Conservation (phyloP, 306 rosid species). For the Cucumis melo region DNA sequence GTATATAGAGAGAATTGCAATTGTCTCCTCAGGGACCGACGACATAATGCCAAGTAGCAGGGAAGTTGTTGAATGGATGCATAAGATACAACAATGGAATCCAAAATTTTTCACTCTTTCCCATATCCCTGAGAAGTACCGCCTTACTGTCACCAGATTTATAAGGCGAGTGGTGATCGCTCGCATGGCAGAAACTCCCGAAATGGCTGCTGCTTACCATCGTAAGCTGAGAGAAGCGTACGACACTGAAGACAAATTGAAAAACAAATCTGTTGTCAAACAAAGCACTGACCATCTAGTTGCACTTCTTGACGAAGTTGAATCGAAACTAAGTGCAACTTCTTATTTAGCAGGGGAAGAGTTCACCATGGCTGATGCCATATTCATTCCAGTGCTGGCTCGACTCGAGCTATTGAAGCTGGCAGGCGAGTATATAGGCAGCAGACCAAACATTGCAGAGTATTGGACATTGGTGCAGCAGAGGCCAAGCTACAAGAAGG, state of each 20-base stretch:
- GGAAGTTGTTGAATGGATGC: constrained; percentile 85
- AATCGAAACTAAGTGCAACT: constrained; percentile 44
- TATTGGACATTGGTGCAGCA: constrained; percentile 81
- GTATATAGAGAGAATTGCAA: constrained; percentile 82
- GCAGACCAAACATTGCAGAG: constrained; percentile 55
- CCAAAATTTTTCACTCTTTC: constrained; percentile 57
- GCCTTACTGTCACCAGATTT: constrained; percentile 52
- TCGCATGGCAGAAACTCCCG: constrained; percentile 82
- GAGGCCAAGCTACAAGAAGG: constrained; percentile 85
- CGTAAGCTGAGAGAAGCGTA: constrained; percentile 65
- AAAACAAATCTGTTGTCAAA: constrained; percentile 33
- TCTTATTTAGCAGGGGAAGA: constrained; percentile 58
- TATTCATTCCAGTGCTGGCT: constrained; percentile 58
- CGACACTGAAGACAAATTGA: constrained; percentile 65
- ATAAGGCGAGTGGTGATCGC: constrained; percentile 62
- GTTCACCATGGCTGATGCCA: constrained; percentile 78
- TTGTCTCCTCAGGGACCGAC: constrained; percentile 47
- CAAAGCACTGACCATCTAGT: constrained; percentile 48
- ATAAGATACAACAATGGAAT: constrained; percentile 79
- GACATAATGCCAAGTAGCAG: constrained; percentile 22
- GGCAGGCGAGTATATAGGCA: constrained; percentile 44
- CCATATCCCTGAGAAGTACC: constrained; percentile 62
- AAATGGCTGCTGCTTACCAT: constrained; percentile 76
- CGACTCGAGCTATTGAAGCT: constrained; percentile 52
- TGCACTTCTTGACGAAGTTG: constrained; percentile 60